Percentiles rank a stretch among this genome's conserved stretches.
These are phyloP conservation scores for Heterobasidion irregulare DNA, from an alignment of 1,284 basidiomycete genomes.

Conservation along the genomic window DNA sequence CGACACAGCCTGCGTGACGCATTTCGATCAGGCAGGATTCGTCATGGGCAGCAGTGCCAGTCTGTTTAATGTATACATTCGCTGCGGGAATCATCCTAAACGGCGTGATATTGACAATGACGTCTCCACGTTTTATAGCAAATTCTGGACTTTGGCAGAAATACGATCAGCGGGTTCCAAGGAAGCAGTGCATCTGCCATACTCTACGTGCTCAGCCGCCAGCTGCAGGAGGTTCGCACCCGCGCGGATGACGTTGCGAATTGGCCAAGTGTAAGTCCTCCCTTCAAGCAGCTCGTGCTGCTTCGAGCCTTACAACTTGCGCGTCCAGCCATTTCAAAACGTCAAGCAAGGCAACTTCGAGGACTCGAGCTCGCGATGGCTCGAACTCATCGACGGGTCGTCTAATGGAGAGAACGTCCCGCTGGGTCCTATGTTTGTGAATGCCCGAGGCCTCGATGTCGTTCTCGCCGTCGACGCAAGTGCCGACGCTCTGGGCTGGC, in stretches of 20 bases:
- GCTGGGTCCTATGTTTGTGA: conserved; percentile 55
- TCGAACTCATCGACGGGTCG: conserved; percentile 53
- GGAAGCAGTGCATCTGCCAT: conserved; percentile 27
- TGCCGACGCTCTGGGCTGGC: conserved; percentile 54
- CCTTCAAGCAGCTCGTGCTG: neutral
- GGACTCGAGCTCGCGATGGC: conserved; percentile 39
- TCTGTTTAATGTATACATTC: conserved; percentile 46
- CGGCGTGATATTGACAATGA: neutral
- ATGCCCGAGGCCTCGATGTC: conserved; percentile 53
- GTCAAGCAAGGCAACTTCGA: conserved; percentile 29
- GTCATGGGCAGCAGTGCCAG: conserved; percentile 59
- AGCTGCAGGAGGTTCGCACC: conserved; percentile 40
- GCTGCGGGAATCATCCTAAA: no score
- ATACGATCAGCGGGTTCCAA: conserved; percentile 32
- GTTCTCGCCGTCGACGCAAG: conserved; percentile 65
- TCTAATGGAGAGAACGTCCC: conserved; percentile 61
- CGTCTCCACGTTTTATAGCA: conserved; percentile 23
- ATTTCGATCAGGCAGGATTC: conserved; percentile 61
- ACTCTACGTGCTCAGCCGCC: conserved; percentile 37
- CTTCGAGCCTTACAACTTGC: neutral
- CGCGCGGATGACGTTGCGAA: conserved; percentile 55
- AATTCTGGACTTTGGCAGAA: conserved; percentile 36
- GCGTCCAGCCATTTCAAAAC: conserved; percentile 38
- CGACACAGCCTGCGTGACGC: conserved; percentile 46
- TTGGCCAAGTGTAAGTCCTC: conserved; percentile 45